Conservation (phyloP, 768 basidiomycete genomes). For the Hebeloma cylindrosporum region DNA sequence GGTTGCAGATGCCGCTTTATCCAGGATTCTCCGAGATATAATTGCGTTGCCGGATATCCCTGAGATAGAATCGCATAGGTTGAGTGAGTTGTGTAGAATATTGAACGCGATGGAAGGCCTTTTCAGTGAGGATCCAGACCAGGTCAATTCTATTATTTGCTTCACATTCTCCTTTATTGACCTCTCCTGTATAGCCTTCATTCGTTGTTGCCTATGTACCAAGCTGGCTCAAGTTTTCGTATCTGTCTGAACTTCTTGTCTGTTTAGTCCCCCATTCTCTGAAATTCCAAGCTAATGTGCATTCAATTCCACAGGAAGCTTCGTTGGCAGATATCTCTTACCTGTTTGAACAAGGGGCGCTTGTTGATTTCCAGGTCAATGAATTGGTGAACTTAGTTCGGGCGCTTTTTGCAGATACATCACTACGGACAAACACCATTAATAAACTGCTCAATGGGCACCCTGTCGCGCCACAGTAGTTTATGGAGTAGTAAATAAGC, state of each 20-base stretch:
- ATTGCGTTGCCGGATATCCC: constrained; percentile 83
- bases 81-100: constrained; percentile 82
- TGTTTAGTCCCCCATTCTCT: constrained; percentile 48
- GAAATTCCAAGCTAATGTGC: background rate
- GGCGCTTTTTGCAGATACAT: constrained; percentile 88
- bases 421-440: constrained; percentile 77
- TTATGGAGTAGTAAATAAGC: constrained; percentile 1
- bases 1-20: constrained; percentile 66
- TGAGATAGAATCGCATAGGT: constrained; percentile 78
- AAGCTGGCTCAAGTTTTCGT: constrained; percentile 93
- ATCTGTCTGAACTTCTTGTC: constrained; percentile 89
- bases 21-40: constrained; percentile 68
- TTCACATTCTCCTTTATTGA: background rate
- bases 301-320: constrained; percentile 61
- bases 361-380: constrained; percentile 86
- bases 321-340: constrained; percentile 91
- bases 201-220: constrained; percentile 86
- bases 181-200: constrained; percentile 48
- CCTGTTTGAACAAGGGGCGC: constrained; percentile 85
- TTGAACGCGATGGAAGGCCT: constrained; percentile 78
- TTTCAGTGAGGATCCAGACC: constrained; percentile 65
- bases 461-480: constrained; percentile 30
- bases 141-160: constrained; percentile 39
- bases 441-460: constrained; percentile 69
- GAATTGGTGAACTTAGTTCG: constrained; percentile 81